Base-by-base conservation (phyloP, 345 rosid genomes). In the Noccaea caerulescens region DNA sequence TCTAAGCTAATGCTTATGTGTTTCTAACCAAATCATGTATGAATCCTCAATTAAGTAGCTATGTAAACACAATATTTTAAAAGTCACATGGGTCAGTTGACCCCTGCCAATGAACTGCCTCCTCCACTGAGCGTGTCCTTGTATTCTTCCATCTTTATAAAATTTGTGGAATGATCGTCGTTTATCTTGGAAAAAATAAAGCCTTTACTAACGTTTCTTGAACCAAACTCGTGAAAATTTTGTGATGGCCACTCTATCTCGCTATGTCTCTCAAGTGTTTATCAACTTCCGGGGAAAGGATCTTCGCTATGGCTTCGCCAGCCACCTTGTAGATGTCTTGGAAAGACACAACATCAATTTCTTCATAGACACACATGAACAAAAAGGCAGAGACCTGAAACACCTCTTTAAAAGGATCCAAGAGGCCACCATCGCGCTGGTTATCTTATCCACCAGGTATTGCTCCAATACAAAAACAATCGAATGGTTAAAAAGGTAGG, bases 271-370 rank as follows among this genome's bases (percentile, higher is more conserved):
- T 14, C 10, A 34, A 33, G 7, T 63, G 4, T 63, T 63, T 34
- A 10, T 63, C 44, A 64, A 49, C 50, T 64, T 14, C 69, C 57
- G 69, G 1, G 69, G 69, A 11, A 20, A 49, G 3, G 69, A 64
- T 6, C 0, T 64, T 11, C 69, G 57, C 2, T 4, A 49, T 11
- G 34, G 69, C 7, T 64, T 64, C 20, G 11, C 3, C 4, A 64
- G 69, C 20, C 69, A 64, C 33, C 69, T 64, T 1, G 4, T 0
- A 1, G 45, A 49, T 6, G 69, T 57, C 0, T 36, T 64, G 11
- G 4, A 64, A 46, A 33, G 69, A 46, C 8, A 64, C 4, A 46
- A 12, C 16, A 36, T 64, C 44, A 49, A 36, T 0, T 47, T 18
- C 8, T 64, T 20, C 57, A 37, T 36, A 10, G 69, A 63, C 11